Evolutionary conservation across 257 asterid genomes (phyloP), one percentile per base, ranked within the genome.

Genomic region (Solanum clarkiae): DNA sequence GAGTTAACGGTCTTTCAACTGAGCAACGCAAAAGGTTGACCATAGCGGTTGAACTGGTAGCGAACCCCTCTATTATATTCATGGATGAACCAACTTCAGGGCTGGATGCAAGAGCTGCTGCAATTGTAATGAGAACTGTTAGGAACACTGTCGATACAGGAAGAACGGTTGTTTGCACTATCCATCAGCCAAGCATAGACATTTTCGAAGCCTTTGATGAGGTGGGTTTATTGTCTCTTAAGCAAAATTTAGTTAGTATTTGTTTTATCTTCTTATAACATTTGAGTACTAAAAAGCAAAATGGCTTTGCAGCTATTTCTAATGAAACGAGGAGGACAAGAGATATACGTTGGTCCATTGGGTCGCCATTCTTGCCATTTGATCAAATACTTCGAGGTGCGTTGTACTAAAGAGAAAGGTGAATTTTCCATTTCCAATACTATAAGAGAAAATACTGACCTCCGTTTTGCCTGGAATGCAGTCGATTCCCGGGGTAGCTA

Each of bases 11-110:
- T 40, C 93, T 93, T 6, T 92, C 97, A 20, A 91, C 94, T 0
- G 97, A 93, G 90, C 97, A 93, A 57, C 86, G 97, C 20, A 92
- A 93, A 85, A 90, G 97, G 90, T 91, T 93, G 36, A 93, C 97
- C 1, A 90, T 93, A 10, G 97, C 94, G 18, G 95, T 93, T 0
- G 94, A 93, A 90, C 88, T 93, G 26, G 97, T 93, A 11, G 93
- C 94, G 0, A 93, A 93, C 79, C 97, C 96, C 6, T 93, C 97
- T 1, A 92, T 93, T 17, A 93, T 93, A 79, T 93, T 93, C 90
- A 92, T 93, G 97, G 97, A 93, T 11, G 97, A 93, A 49, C 97
- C 97, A 10, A 93, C 97, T 17, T 91, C 97, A 10, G 93, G 97
- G 49, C 90, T 93, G 4, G 97, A 92, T 62, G 97, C 97, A n/a